Evolutionary conservation across 805 yeast species (phyloP).

Genomic region (Kuraishia borneana): DNA sequence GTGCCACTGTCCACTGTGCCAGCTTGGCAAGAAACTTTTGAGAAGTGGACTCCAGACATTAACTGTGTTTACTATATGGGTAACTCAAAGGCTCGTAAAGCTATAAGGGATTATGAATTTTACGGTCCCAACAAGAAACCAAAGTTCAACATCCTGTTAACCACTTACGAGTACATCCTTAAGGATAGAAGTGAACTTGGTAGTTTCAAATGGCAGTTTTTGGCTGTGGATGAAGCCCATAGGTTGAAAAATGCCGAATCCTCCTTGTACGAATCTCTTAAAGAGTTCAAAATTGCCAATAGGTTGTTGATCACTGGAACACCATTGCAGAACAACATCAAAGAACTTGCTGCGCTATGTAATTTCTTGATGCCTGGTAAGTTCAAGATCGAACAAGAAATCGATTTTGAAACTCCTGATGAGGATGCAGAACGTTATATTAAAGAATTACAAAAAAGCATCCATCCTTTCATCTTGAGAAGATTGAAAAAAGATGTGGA

Average conservation of each 20-base stretch:
- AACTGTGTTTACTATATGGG: slow-evolving; percentile 92
- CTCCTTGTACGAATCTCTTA: slow-evolving; percentile 80
- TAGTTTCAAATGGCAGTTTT: slow-evolving; percentile 81
- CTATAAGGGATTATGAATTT: slow-evolving; percentile 77
- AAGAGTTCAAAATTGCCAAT: slow-evolving; percentile 73
- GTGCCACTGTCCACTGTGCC: slow-evolving; percentile 95
- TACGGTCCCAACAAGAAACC: slow-evolving; percentile 51
- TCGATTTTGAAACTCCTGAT: slow-evolving; percentile 86
- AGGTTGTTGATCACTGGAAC: slow-evolving; percentile 93
- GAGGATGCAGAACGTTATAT: slow-evolving; percentile 83
- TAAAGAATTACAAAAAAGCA: slow-evolving; percentile 68
- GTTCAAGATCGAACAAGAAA: slow-evolving; percentile 83
- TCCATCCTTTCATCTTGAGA: slow-evolving; percentile 88
- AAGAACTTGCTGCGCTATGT: slow-evolving; percentile 90
- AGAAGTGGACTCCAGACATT: slow-evolving; percentile 93
- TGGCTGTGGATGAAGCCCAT: slow-evolving; percentile 99
- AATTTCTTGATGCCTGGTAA: slow-evolving; percentile 95
- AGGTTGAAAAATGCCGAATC: slow-evolving; percentile 90
- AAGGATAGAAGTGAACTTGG: slow-evolving; percentile 82
- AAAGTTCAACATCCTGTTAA: slow-evolving; percentile 82
- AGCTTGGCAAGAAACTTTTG: slow-evolving; percentile 99
- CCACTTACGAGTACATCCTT: slow-evolving; percentile 93
- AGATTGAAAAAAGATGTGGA: slow-evolving; percentile 96
- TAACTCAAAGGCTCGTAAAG: slow-evolving; percentile 73
- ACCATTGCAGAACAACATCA: slow-evolving; percentile 90